Evolutionary conservation across 148 eudicot species (phyloP).

Genomic region (Diospyros lotus): DNA sequence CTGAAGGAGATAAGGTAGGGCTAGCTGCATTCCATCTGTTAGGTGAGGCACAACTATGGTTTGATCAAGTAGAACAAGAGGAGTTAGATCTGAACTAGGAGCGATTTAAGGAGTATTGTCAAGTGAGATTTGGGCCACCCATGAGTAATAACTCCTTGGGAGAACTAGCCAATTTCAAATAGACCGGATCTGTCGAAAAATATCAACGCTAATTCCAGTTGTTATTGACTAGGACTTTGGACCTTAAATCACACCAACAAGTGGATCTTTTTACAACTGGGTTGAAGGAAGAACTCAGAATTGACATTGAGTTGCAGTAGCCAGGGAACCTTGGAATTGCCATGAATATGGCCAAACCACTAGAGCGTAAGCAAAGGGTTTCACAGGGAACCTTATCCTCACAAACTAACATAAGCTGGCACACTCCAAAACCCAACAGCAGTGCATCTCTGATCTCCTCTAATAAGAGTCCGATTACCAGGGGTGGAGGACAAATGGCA

Average conservation of each 20-base stretch:
- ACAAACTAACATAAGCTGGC: no score
- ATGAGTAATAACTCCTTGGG: background rate
- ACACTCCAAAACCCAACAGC: background rate
- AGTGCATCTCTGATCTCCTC: background rate
- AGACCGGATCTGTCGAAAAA: background rate
- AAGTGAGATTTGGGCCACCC: background rate
- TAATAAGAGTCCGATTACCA: background rate
- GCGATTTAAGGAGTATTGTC: background rate
- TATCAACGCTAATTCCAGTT: background rate
- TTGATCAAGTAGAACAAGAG: background rate
- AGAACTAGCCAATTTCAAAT: background rate
- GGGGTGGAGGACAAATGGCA: background rate
- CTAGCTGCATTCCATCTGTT: background rate
- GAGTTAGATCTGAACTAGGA: background rate
- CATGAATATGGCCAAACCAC: background rate
- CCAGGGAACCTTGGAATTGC: background rate
- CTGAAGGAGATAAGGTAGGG: background rate
- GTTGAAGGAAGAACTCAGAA: background rate
- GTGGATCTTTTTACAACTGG: background rate
- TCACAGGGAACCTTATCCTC: background rate
- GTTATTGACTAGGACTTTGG: background rate
- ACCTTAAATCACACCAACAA: background rate
- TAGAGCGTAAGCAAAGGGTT: background rate
- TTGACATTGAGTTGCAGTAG: background rate
- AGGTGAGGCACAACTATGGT: background rate